These are phyloP conservation scores for Clitoria ternatea DNA, from an alignment of 306 rosid species.

Conservation along the genomic window DNA sequence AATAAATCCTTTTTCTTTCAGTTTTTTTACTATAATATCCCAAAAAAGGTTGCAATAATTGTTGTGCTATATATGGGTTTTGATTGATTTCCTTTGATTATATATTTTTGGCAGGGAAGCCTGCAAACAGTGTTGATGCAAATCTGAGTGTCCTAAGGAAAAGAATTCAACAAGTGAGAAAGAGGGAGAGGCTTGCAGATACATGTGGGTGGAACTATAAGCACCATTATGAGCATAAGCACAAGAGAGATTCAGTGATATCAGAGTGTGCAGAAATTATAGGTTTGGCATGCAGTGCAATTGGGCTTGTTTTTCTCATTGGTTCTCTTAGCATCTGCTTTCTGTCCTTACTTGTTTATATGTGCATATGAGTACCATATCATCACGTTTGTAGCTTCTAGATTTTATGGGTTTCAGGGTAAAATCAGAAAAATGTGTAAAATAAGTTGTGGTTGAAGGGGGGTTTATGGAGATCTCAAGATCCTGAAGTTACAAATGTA, in stretches of 20 bases:
- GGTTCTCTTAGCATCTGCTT: constrained; percentile 43
- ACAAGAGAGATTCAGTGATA: constrained; percentile 13
- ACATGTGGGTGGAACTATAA: constrained; percentile 38
- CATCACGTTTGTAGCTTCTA: not conserved
- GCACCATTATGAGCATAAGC: constrained; percentile 2
- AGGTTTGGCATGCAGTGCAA: constrained; percentile 34
- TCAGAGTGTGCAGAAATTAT: constrained; percentile 31
- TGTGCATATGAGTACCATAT: not conserved
- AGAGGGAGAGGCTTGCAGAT: constrained; percentile 23
- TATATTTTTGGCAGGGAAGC: constrained; percentile 33
- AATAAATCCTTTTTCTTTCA: not conserved
- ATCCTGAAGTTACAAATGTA: too few species aligned
- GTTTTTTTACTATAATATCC: not conserved
- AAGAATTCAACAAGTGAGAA: constrained; percentile 35
- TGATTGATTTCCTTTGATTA: not conserved
- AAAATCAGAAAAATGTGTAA: not conserved
- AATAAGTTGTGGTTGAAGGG: not conserved
- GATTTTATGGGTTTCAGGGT: not conserved
- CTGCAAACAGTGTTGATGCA: constrained; percentile 45
- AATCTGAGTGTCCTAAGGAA: constrained; percentile 39
- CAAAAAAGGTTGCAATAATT: not conserved
- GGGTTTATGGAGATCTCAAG: not conserved
- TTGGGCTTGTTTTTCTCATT: constrained; percentile 45
- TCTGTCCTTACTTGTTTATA: constrained; percentile 29
- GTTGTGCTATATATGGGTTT: not conserved